Conservation (phyloP, 768 basidiomycete genomes). For the Suillus discolor region DNA sequence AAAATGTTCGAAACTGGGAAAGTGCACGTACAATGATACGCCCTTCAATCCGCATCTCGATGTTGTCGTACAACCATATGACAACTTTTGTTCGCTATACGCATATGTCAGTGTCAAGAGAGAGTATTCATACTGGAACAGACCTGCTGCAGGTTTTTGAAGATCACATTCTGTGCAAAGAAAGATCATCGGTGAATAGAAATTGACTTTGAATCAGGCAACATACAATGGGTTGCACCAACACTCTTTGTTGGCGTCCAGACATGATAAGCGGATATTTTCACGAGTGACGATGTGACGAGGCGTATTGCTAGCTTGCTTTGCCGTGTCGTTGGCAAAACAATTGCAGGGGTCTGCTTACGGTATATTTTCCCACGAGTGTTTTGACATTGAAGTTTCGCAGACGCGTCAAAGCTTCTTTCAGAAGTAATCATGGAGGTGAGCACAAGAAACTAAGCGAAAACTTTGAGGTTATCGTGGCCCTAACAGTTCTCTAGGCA, state of each 20-base stretch:
- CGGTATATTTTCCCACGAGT: constrained; percentile 25
- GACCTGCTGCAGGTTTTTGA: constrained; percentile 94
- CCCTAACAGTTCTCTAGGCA: constrained; percentile 38
- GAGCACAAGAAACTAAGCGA: constrained; percentile 7
- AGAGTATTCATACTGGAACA: constrained; percentile 6
- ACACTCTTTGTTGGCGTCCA: constrained; percentile 91
- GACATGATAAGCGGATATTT: constrained; percentile 64
- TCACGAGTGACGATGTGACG: constrained; percentile 10
- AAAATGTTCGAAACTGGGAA: constrained; percentile 26
- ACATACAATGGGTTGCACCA: constrained; percentile 99
- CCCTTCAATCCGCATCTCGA: constrained; percentile 96
- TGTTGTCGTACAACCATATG: constrained; percentile 97
- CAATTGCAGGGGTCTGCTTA: constrained; percentile 20
- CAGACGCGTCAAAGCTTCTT: constrained; percentile 22
- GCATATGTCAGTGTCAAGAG: constrained; percentile 17
- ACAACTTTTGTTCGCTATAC: constrained; percentile 78
- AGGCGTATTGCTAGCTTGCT: background rate
- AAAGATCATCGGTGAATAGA: constrained; percentile 15
- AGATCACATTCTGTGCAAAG: constrained; percentile 82
- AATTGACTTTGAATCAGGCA: background rate
- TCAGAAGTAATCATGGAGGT: constrained; percentile 34
- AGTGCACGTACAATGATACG: constrained; percentile 82
- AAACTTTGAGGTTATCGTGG: background rate
- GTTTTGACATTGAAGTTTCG: constrained; percentile 2
- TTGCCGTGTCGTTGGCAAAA: background rate